Base-by-base conservation (phyloP, 495 filamentous ascomycete species). In the Penicillium turbatum region DNA sequence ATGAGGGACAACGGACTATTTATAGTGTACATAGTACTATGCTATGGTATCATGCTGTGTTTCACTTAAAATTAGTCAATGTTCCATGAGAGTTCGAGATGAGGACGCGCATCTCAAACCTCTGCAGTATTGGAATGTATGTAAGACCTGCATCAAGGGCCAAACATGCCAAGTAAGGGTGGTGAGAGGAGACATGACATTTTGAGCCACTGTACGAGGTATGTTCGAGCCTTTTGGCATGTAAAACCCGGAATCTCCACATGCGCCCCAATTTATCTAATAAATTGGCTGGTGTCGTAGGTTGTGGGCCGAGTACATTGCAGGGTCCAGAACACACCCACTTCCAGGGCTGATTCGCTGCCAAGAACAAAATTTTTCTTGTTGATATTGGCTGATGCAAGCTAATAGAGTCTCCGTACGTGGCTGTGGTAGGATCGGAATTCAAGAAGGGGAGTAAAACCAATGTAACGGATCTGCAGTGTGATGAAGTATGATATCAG, bases 161-260 rank as follows among this genome's bases (percentile, higher is more conserved):
- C 48, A 51, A 55, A 16, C 36, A 51, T 47, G 24, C 13, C 24
- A 51, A 55, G 57, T 38, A 60, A 56, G 57, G 57, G 52, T 43
- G 26, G 16, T 17, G 39, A 46, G 6, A 36, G 15, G 4, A 43
- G 38, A 10, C 5, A 34, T 19, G 10, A 46, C 7, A 48, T 9
- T 9, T 2, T 17, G 27, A 29, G 6, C 9, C 8, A 45, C n/a
- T 30, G 0, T 27, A 36, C 27, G 5, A 16, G 34, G 15, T 17
- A 19, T 30, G 31, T 19, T 39, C 21, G 21, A 24, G 21, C 21
- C 21, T 24, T 24, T 12, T 53, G 51, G 48, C 34, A 39, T 31
- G 44, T 38, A 17, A 6, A 46, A 36, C 7, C 15, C n/a, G 13
- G 10, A 36, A 15, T 17, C 8, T 39, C 35, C 47, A 49, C 24